Conservation (phyloP, 768 basidiomycete genomes). For the Lactarius indigo region DNA sequence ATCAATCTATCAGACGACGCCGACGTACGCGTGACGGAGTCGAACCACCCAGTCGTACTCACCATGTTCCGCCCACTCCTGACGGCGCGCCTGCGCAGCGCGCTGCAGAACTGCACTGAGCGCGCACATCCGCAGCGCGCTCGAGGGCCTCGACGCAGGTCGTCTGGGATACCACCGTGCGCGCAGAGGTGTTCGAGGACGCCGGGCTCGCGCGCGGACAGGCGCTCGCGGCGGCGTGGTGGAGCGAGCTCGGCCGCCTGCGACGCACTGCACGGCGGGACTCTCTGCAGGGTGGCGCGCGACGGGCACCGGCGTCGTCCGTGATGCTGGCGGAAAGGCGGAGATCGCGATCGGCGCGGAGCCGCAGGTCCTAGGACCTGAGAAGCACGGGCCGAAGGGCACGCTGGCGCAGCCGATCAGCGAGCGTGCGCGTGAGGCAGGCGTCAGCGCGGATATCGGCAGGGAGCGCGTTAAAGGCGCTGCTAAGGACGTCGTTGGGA, state of each 20-base stretch:
- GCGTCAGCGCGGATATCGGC: slow-evolving; percentile 31
- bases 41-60: slow-evolving; percentile 60
- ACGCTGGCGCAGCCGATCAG: slow-evolving; percentile 42
- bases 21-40: slow-evolving; percentile 50
- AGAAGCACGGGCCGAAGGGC: slow-evolving; percentile 65
- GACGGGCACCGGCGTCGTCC: slow-evolving; percentile 61
- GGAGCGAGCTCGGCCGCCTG: slow-evolving; percentile 67
- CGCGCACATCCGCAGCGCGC: slow-evolving; percentile 47
- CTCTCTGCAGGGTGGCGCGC: slow-evolving; percentile 45
- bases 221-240: slow-evolving; percentile 54
- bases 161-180: slow-evolving; percentile 54
- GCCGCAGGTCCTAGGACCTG: slow-evolving; percentile 66
- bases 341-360: slow-evolving; percentile 66
- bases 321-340: slow-evolving; percentile 36
- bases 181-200: slow-evolving; percentile 63
- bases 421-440: slow-evolving; percentile 35
- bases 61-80: slow-evolving; percentile 63
- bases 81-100: slow-evolving; percentile 51
- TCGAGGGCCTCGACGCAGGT: slow-evolving; percentile 55
- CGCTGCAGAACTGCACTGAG: slow-evolving; percentile 55
- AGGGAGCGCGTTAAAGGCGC: slow-evolving; percentile 27
- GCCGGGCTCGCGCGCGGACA: slow-evolving; percentile 51
- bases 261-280: slow-evolving; percentile 37
- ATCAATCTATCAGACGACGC: slow-evolving; percentile 58
- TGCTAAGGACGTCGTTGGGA: slow-evolving; percentile 30